These are phyloP conservation scores for Ganoderma leucocontextum DNA, from an alignment of 1,284 basidiomycete genomes.

Conservation along the genomic window DNA sequence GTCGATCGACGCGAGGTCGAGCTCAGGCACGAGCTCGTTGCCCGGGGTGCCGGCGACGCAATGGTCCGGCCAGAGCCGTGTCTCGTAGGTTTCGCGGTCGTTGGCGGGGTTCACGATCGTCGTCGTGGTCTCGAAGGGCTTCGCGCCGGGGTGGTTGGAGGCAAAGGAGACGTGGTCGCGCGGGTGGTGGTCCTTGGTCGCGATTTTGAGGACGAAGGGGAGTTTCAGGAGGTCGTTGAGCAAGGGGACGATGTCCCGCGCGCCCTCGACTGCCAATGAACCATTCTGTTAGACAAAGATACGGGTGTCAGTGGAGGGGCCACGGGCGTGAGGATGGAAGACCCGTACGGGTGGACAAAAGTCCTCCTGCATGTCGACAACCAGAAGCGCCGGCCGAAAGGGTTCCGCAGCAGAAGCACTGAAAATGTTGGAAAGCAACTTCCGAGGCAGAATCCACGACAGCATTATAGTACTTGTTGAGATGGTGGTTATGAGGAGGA, in stretches of 20 bases:
- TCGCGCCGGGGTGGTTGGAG: constrained; percentile 51
- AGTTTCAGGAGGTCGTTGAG: constrained; percentile 55
- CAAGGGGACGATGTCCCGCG: constrained; percentile 53
- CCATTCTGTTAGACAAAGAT: constrained; percentile 46
- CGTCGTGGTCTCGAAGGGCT: constrained; percentile 51
- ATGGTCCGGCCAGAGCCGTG: constrained; percentile 70
- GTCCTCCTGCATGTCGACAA: constrained; percentile 72
- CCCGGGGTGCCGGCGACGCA: constrained; percentile 57
- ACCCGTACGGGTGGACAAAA: constrained; percentile 62
- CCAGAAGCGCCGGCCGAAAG: constrained; percentile 51
- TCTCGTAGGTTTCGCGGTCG: constrained; percentile 45
- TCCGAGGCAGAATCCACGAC: not conserved
- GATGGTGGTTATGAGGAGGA: not conserved
- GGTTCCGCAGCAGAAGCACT: not conserved
- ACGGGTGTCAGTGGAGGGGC: not conserved
- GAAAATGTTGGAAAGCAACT: not conserved
- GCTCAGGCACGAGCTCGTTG: constrained; percentile 49
- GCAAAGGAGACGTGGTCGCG: constrained; percentile 70
- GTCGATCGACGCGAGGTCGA: constrained; percentile 44
- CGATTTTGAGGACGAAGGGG: constrained; percentile 51
- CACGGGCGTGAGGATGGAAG: not conserved
- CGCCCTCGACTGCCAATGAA: constrained; percentile 59
- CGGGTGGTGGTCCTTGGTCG: constrained; percentile 64
- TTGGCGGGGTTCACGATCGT: constrained; percentile 45
- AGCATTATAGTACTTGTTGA: not conserved